Evolutionary conservation across 139 green algal species (phyloP).

Genomic region (Cymbomonas tetramitiformis): DNA sequence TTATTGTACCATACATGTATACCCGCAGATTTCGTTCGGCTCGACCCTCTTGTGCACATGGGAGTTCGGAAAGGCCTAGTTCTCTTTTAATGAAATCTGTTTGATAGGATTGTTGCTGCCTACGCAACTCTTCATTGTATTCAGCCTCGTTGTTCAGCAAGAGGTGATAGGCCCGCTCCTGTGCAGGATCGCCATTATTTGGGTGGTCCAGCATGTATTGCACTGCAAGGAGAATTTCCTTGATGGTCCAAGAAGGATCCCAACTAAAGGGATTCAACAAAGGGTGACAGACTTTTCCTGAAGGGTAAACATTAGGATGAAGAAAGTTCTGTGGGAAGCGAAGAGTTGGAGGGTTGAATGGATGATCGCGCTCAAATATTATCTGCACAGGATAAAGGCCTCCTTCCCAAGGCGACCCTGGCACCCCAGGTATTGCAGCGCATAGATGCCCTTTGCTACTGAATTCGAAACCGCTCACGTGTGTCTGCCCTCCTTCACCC

Average conservation of each 20-base stretch:
- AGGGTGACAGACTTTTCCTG: constrained; percentile 84
- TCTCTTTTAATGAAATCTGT: no score
- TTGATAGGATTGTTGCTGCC: no score
- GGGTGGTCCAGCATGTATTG: constrained; percentile 85
- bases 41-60: no score
- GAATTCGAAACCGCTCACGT: no score
- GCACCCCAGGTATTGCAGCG: no score
- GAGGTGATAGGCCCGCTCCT: neutral
- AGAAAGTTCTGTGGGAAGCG: constrained; percentile 59
- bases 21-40: no score
- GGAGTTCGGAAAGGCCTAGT: no score
- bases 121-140: constrained; percentile 4
- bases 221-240: constrained; percentile 84
- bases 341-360: constrained; percentile 86
- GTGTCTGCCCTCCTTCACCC: no score
- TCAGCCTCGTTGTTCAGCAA: neutral
- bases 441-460: no score
- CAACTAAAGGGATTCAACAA: constrained; percentile 80
- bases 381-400: constrained; percentile 79
- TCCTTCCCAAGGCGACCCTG: constrained; percentile 73
- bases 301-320: constrained; percentile 82
- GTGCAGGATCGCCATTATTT: constrained; percentile 39
- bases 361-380: constrained; percentile 85
- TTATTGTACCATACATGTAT: no score
- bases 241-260: constrained; percentile 84